Evolutionary conservation across 192 early-diverging fungal genomes (phyloP).

Genomic region (Coemansia sp.): DNA sequence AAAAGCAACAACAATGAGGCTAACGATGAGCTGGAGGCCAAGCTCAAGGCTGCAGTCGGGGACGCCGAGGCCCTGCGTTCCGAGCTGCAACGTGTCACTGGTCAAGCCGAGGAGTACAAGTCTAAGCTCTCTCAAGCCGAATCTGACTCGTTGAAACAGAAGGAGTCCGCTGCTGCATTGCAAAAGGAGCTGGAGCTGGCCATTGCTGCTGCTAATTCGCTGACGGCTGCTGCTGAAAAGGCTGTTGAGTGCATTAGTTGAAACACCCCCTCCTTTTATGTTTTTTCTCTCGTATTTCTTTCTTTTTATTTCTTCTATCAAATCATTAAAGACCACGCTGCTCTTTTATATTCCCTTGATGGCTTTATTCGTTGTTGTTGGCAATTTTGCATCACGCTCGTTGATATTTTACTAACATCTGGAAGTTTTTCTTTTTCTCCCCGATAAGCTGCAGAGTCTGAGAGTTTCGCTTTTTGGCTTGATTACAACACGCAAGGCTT

Average conservation of each 20-base stretch:
- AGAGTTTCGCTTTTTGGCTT: too few species aligned
- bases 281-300: background rate
- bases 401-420: too few species aligned
- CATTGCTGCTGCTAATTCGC: slow-evolving; percentile 30
- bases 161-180: slow-evolving; percentile 13
- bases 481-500: background rate
- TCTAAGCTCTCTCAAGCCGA: slow-evolving; percentile 18
- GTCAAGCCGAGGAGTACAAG: slow-evolving; percentile 27
- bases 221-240: slow-evolving; percentile 48
- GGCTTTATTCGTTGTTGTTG: background rate
- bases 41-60: slow-evolving; percentile 18
- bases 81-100: slow-evolving; percentile 14
- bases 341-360: background rate
- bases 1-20: background rate
- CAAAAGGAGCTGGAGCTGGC: slow-evolving; percentile 37
- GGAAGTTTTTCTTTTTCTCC: too few species aligned
- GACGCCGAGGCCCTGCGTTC: slow-evolving; percentile 24
- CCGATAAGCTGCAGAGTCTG: too few species aligned
- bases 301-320: background rate
- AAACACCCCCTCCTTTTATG: background rate
- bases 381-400: too few species aligned
- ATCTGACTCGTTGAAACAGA: slow-evolving; percentile 15
- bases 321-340: background rate
- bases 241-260: slow-evolving; percentile 28
- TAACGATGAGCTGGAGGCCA: slow-evolving; percentile 12